Conservation (phyloP, 495 filamentous ascomycete genomes). For the Lasiosphaeria ovina region DNA sequence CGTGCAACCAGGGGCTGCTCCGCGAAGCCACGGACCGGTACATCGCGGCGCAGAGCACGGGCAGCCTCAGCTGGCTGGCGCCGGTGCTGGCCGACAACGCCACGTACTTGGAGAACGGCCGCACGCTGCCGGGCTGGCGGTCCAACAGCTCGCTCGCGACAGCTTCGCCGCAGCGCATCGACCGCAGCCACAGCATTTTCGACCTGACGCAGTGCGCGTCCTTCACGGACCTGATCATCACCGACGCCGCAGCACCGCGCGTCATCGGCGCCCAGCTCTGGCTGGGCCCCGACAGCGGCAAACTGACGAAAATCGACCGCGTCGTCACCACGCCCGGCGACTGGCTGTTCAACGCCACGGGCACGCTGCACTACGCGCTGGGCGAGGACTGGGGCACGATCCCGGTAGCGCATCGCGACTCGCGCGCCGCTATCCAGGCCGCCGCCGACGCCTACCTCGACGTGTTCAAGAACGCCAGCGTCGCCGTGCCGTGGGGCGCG, state of each 20-base stretch:
- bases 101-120: conserved; percentile 24
- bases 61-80: conserved; percentile 22
- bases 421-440: conserved; percentile 19
- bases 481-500: conserved; percentile 26
- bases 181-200: conserved; percentile 23
- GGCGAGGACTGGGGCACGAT: conserved; percentile 30
- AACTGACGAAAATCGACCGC: conserved; percentile 22
- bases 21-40: conserved; percentile 19
- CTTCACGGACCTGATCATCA: conserved; percentile 24
- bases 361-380: conserved; percentile 23
- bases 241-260: conserved; percentile 14
- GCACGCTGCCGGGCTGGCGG: background rate
- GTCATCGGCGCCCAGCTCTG: conserved; percentile 25
- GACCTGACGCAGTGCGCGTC: conserved; percentile 22
- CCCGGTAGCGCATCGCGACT: conserved; percentile 19
- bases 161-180: conserved; percentile 26
- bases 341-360: conserved; percentile 32
- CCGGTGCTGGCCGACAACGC: conserved; percentile 16
- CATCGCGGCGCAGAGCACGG: conserved; percentile 39
- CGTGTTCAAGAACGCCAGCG: conserved; percentile 24
- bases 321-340: conserved; percentile 25
- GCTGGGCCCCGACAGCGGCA: conserved; percentile 9
- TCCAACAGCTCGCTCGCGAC: conserved; percentile 24
- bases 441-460: conserved; percentile 32
- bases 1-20: conserved; percentile 11